A percentile compares a stretch with the other conserved stretches of the same genome.
Evolutionary conservation across 2,329 filamentous ascomycete species (phyloP).

Genomic region (Cladobotryum protrusum): DNA sequence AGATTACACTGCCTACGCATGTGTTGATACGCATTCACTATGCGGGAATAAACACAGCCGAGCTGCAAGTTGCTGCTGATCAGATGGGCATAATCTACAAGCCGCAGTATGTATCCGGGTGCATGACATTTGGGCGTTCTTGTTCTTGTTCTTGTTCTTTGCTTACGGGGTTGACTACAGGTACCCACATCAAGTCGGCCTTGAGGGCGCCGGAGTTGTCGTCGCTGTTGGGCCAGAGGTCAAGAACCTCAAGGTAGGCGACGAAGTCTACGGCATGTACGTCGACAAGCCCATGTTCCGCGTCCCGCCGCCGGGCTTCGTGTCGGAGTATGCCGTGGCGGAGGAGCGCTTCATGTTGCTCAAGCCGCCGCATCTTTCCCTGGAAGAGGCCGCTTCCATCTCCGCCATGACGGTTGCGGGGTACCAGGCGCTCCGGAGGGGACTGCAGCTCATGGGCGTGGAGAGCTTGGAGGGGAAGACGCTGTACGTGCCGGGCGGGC

Average conservation of each 20-base stretch:
- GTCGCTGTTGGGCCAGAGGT: slow-evolving; percentile 23
- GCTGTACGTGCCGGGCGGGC: slow-evolving; percentile 44
- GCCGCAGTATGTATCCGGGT: slow-evolving; percentile 23
- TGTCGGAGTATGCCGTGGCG: slow-evolving; percentile 35
- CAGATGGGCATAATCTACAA: slow-evolving; percentile 19
- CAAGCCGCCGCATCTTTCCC: slow-evolving; percentile 26
- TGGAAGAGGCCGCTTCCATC: slow-evolving; percentile 32
- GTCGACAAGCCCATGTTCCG: slow-evolving; percentile 33
- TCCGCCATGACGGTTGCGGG: slow-evolving; percentile 35
- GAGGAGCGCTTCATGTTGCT: slow-evolving; percentile 28
- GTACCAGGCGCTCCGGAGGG: slow-evolving; percentile 36
- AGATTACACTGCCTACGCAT: slow-evolving; percentile 36
- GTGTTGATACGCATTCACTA: slow-evolving; percentile 38
- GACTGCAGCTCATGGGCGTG: slow-evolving; percentile 29
- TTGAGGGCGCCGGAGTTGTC: slow-evolving; percentile 30
- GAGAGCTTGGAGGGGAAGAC: slow-evolving; percentile 42
- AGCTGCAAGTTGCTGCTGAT: slow-evolving; percentile 27
- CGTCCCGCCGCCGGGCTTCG: slow-evolving; percentile 25
- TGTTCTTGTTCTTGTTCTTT: not conserved
- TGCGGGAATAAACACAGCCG: slow-evolving; percentile 28
- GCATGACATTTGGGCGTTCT: too few species aligned
- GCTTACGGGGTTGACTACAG: too few species aligned
- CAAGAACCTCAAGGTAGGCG: slow-evolving; percentile 24
- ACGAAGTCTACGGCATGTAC: slow-evolving; percentile 34
- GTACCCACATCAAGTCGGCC: slow-evolving; percentile 17